Evolutionary conservation across 352 stramenopile genomes (phyloP).

Genomic region (Halophytophthora polymorphica): DNA sequence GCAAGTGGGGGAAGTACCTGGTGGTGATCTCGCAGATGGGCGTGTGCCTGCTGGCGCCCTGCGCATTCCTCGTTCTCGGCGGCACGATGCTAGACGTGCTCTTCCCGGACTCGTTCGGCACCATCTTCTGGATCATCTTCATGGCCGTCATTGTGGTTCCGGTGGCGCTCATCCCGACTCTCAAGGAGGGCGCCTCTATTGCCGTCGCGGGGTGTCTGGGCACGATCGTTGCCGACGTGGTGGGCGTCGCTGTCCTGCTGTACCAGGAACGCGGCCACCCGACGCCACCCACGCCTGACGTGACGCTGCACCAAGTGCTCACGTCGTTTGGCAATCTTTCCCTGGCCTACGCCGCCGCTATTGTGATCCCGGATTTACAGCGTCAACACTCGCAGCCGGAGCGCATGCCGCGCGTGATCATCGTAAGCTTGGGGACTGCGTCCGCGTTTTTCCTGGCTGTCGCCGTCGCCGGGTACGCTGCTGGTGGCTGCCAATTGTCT

Average conservation of each 20-base stretch:
- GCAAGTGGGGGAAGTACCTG: conserved; percentile 30
- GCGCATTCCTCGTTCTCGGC: conserved; percentile 47
- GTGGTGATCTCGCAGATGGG: conserved; percentile 34
- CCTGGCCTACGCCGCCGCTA: conserved; percentile 48
- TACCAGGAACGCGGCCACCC: conserved; percentile 32
- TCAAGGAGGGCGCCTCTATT: conserved; percentile 38
- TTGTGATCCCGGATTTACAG: conserved; percentile 51
- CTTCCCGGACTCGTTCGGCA: conserved; percentile 33
- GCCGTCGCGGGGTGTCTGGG: conserved; percentile 42
- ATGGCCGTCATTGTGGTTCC: conserved; percentile 45
- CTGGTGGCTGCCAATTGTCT: conserved; percentile 35
- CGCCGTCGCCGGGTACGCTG: conserved; percentile 23
- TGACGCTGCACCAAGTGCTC: conserved; percentile 37
- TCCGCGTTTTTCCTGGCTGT: conserved; percentile 35
- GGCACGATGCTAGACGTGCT: conserved; percentile 36
- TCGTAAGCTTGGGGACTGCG: conserved; percentile 28
- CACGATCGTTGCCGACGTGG: conserved; percentile 45
- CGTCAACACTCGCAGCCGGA: conserved; percentile 35
- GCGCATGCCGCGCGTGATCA: conserved; percentile 37
- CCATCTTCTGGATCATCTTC: conserved; percentile 45
- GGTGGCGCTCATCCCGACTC: conserved; percentile 39
- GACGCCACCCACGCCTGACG: conserved; percentile 23
- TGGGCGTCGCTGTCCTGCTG: conserved; percentile 34
- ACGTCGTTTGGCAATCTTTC: conserved; percentile 52
- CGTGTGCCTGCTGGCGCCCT: conserved; percentile 35